Evolutionary conservation across 2,329 filamentous ascomycete species (phyloP).

Genomic region (Trichoderma sp.): DNA sequence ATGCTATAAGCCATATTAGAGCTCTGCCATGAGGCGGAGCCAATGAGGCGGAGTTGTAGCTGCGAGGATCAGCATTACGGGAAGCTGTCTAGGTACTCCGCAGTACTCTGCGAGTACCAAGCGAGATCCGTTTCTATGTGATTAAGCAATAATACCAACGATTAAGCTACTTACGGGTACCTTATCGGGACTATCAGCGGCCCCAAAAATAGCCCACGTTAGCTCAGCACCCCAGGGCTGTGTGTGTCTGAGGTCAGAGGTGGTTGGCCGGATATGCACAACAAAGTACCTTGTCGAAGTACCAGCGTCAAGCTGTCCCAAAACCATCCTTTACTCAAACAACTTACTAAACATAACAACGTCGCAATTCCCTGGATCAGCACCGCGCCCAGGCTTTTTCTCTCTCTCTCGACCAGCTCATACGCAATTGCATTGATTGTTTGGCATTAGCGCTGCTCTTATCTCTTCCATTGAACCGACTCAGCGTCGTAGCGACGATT

Average conservation of each 20-base stretch:
- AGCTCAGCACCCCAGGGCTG: slow-evolving; percentile 1
- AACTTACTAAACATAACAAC: neutral
- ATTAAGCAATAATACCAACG: neutral
- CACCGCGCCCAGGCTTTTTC: neutral
- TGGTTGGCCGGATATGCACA: neutral
- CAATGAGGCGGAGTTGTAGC: neutral
- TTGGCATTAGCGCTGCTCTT: neutral
- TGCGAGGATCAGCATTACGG: neutral
- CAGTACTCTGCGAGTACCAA: neutral
- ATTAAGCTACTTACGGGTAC: neutral
- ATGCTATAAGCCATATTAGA: neutral
- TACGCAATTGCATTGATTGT: neutral
- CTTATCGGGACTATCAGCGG: neutral
- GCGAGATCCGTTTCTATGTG: neutral
- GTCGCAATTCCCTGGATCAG: neutral
- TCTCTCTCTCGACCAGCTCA: neutral
- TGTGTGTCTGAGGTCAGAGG: slow-evolving; percentile 10
- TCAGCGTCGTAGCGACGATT: neutral
- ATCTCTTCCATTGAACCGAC: neutral
- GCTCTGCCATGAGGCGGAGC: neutral
- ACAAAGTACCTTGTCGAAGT: neutral
- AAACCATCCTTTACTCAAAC: neutral
- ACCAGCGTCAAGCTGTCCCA: neutral
- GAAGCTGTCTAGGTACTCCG: neutral
- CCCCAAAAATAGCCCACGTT: slow-evolving; percentile 3